These are phyloP conservation scores for Vanilla planifolia DNA, from an alignment of 106 monocot genomes.

Conservation along the genomic window DNA sequence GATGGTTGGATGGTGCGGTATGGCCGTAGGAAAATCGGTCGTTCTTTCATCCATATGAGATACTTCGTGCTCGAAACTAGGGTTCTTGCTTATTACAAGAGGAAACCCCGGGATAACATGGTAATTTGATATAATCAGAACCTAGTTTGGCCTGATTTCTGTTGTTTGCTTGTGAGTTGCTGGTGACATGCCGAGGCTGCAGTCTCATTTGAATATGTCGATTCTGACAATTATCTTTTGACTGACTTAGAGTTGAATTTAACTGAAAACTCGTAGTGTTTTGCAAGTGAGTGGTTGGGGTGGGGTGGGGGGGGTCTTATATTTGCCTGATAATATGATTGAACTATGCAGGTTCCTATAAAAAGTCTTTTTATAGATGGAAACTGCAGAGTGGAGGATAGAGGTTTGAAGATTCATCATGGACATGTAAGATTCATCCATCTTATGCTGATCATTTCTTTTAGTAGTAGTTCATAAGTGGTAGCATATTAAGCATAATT, in stretches of 20 bases:
- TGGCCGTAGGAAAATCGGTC: constrained; percentile 75
- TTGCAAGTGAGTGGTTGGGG: too few relatives aligned
- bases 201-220: not conserved
- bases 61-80: constrained; percentile 79
- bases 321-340: not conserved
- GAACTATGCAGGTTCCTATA: constrained; percentile 45
- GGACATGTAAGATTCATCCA: constrained; percentile 51
- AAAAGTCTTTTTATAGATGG: constrained; percentile 77
- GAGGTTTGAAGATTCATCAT: constrained; percentile 82
- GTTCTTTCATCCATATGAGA: constrained; percentile 75
- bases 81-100: constrained; percentile 80
- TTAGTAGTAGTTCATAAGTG: too few relatives aligned
- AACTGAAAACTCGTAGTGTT: too few relatives aligned
- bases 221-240: not conserved
- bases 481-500: too few relatives aligned
- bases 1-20: constrained; percentile 90
- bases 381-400: constrained; percentile 88
- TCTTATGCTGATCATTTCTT: not conserved
- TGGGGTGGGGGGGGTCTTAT: not conserved
- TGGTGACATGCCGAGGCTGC: not conserved
- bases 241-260: too few relatives aligned
- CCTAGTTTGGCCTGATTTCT: too few relatives aligned
- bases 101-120: constrained; percentile 66
- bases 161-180: too few relatives aligned
- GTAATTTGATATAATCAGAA: constrained; percentile 9